Base-by-base conservation (phyloP, 1,284 basidiomycete species). In the Malassezia globosa region DNA sequence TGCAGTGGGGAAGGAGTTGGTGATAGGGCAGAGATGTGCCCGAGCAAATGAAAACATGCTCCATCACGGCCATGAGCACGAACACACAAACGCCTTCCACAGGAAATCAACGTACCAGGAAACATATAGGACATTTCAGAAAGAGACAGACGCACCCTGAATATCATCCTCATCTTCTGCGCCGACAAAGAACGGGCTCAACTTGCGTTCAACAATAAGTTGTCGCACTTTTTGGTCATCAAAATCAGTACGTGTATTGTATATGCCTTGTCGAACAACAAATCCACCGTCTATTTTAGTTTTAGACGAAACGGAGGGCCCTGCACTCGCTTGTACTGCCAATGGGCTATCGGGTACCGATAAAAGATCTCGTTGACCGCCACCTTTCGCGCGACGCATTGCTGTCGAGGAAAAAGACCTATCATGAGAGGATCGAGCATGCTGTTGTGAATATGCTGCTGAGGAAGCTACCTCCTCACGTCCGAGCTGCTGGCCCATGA, bases 101-200 rank as follows among this genome's bases (percentile, higher is more conserved):
- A n/a, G n/a, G n/a, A n/a, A n/a, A n/a, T n/a, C n/a, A n/a, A 81
- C 87, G 72, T 63, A 94, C 90, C 72, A 97, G 77, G 75, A 97
- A 96, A 75, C 92, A 97, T 61, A 97, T 96, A n/a, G 92, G 92
- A 76, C 92, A 97, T 73, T 97, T 94, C 33, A 19, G 25, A 16
- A 31, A 10, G 29, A 22, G 19, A 43, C 31, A 13, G 10, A 14
- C 33, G 26, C 23, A 47, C 79, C 78, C 11, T 84, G 82, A 24
- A 85, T 82, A 67, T 85, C 95, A 16, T 22, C 47, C 7, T 38
- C 40, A 58, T 96, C 92, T 65, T 96, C 89, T 24, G 94, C 77
- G 4, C 90, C 89, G 37, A 87, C 80, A 73, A 95, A 97, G 75
- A 96, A 96, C 0, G 94, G 94, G 0, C 89, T 87, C 22, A 97